These are phyloP conservation scores for Aphanomyces euteiches DNA, from an alignment of 352 stramenopile genomes.

Conservation along the genomic window DNA sequence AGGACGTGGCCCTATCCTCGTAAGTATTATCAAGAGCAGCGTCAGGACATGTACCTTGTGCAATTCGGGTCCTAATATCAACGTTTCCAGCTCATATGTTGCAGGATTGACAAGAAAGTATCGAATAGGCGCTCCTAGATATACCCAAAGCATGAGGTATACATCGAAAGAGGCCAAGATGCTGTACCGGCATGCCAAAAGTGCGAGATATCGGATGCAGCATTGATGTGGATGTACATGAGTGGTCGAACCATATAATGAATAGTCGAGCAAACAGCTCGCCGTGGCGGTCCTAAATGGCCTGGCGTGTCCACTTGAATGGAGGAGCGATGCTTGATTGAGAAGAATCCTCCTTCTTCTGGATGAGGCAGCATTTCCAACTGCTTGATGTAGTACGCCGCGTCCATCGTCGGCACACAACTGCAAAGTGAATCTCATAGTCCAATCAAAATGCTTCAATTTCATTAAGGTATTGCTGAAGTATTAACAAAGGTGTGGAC, in stretches of 20 bases:
- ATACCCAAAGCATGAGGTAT: background rate
- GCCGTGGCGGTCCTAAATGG: slow-evolving; percentile 8
- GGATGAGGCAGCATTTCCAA: slow-evolving; percentile 24
- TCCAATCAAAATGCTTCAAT: too few relatives aligned
- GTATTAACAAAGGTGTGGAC: too few relatives aligned
- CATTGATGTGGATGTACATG: slow-evolving; percentile 29
- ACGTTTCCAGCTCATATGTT: background rate
- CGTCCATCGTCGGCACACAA: background rate
- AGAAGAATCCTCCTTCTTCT: slow-evolving; percentile 24
- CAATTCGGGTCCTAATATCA: slow-evolving; percentile 17
- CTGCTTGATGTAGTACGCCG: slow-evolving; percentile 29
- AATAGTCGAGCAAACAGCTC: slow-evolving; percentile 19
- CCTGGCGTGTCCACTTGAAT: slow-evolving; percentile 23
- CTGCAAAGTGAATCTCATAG: too few relatives aligned
- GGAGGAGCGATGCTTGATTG: slow-evolving; percentile 14
- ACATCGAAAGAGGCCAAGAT: background rate
- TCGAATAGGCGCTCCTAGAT: slow-evolving; percentile 7
- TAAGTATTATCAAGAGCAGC: too few relatives aligned
- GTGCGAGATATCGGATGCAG: slow-evolving; percentile 20
- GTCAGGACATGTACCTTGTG: background rate
- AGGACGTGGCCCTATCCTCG: slow-evolving; percentile 14
- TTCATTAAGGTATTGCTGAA: too few relatives aligned
- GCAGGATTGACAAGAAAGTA: slow-evolving; percentile 23
- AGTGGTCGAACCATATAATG: slow-evolving; percentile 21
- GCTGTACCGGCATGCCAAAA: slow-evolving; percentile 24